A percentile compares a stretch with the other conserved stretches of the same genome.
Conservation (phyloP, 371 early-diverging fungal genomes). For the Mucor piriformis region DNA sequence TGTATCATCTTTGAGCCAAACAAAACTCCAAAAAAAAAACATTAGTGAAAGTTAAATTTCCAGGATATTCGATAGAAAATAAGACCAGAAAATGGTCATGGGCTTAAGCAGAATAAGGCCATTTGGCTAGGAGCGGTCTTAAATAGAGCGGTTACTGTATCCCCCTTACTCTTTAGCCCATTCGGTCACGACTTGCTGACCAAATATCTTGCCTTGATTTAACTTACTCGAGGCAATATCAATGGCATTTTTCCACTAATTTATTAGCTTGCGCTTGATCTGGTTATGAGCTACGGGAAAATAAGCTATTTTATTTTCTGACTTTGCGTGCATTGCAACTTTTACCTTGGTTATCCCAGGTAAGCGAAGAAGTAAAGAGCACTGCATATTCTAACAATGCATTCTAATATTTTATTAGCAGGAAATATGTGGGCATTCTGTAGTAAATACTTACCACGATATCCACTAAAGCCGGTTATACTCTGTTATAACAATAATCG, state of each 20-base stretch:
- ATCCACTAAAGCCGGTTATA: constrained; percentile 13
- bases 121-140: too few species aligned
- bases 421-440: too few species aligned
- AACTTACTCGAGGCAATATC: constrained; percentile 68
- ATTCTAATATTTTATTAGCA: constrained; percentile 37
- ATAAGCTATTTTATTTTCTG: not conserved
- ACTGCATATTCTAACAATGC: constrained; percentile 78
- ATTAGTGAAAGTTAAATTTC: too few species aligned
- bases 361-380: constrained; percentile 67
- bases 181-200: constrained; percentile 70
- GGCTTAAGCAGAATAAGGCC: too few species aligned
- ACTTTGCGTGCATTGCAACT: too few species aligned
- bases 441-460: constrained; percentile 14
- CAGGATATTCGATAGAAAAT: too few species aligned
- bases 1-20: too few species aligned
- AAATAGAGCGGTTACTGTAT: too few species aligned
- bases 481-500: constrained; percentile 21
- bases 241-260: constrained; percentile 75
- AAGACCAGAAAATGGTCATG: too few species aligned
- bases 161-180: constrained; percentile 78
- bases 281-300: constrained; percentile 57
- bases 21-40: not conserved
- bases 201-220: constrained; percentile 77
- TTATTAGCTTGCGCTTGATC: constrained; percentile 61
- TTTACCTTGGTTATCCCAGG: constrained; percentile 70